These are phyloP conservation scores for Spathaspora boniae DNA, from an alignment of 805 yeast species.

Conservation along the genomic window DNA sequence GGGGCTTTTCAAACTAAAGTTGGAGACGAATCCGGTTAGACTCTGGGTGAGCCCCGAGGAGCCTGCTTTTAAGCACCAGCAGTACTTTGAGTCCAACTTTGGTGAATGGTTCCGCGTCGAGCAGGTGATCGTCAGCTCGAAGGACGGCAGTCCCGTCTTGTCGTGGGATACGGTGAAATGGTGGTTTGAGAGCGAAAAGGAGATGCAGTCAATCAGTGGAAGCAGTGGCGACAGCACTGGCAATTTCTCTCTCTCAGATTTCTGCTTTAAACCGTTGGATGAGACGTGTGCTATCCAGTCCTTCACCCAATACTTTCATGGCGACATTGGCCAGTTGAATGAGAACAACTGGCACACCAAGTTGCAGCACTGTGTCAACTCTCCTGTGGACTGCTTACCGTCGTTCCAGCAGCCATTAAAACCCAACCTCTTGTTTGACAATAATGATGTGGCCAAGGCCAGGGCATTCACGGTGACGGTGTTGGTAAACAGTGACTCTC, in stretches of 20 bases:
- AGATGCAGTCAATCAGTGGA: conserved; percentile 33
- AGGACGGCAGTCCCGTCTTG: conserved; percentile 57
- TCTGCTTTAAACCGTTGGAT: conserved; percentile 82
- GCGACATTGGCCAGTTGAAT: conserved; percentile 48
- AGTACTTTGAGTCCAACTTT: conserved; percentile 71
- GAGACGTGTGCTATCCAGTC: conserved; percentile 83
- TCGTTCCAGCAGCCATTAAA: conserved; percentile 86
- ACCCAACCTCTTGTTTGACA: conserved; percentile 58
- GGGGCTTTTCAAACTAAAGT: conserved; percentile 48
- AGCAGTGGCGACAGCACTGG: no score
- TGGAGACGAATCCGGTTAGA: conserved; percentile 78
- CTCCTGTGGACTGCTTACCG: conserved; percentile 90
- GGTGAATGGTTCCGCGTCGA: conserved; percentile 92
- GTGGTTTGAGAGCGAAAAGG: conserved; percentile 83
- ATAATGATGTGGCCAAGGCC: conserved; percentile 52
- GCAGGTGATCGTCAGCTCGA: conserved; percentile 63
- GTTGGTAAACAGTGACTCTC: conserved; percentile 53
- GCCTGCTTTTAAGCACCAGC: conserved; percentile 63
- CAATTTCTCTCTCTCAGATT: conserved; percentile 47
- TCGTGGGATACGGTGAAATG: conserved; percentile 69
- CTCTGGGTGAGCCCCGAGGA: conserved; percentile 87
- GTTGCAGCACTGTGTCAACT: conserved; percentile 58
- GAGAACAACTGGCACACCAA: conserved; percentile 54
- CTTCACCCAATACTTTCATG: conserved; percentile 82
- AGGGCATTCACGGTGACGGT: conserved; percentile 76